phyloP scores from a whole-genome alignment of 257 asterid species.

The Scutellaria barbata region DNA sequence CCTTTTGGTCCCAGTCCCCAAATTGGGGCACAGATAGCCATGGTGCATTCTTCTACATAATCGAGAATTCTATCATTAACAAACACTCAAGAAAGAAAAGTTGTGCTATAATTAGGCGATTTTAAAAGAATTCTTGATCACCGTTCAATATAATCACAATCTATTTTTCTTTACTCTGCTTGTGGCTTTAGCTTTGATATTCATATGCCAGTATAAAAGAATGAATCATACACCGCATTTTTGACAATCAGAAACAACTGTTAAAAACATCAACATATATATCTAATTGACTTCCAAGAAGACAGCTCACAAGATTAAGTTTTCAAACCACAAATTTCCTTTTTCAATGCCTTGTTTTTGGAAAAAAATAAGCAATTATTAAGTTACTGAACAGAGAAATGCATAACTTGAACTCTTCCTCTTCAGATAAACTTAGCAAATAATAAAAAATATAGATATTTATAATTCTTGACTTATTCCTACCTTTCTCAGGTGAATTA shows the following conservation, averaged over 20 bases:
- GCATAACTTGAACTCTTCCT: conserved; percentile 4
- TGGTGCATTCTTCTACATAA: conserved; percentile 58
- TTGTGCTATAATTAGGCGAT: not conserved
- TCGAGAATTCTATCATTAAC: conserved; percentile 1
- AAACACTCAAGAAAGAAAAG: conserved; percentile 4
- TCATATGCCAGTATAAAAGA: not conserved
- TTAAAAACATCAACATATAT: conserved; percentile 1
- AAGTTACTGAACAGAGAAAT: conserved; percentile 18
- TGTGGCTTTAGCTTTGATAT: not conserved
- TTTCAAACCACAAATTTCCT: conserved; percentile 20
- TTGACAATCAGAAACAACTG: not conserved
- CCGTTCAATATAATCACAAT: not conserved
- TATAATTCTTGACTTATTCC: conserved; percentile 21
- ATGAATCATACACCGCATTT: not conserved
- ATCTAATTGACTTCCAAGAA: conserved; percentile 30
- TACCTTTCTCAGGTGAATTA: not conserved
- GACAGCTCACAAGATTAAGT: conserved; percentile 26
- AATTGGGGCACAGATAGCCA: conserved; percentile 95
- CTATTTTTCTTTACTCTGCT: not conserved
- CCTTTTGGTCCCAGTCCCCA: conserved; percentile 97
- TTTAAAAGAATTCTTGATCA: not conserved
- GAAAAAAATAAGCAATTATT: not conserved
- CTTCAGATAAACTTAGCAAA: not conserved
- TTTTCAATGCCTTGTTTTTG: not conserved
- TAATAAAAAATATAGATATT: not conserved